Percentiles rank a stretch among this genome's conserved stretches.
Evolutionary conservation across 1,139 yeast genomes (phyloP).

Genomic region (Yamadazyma jaroonii): DNA sequence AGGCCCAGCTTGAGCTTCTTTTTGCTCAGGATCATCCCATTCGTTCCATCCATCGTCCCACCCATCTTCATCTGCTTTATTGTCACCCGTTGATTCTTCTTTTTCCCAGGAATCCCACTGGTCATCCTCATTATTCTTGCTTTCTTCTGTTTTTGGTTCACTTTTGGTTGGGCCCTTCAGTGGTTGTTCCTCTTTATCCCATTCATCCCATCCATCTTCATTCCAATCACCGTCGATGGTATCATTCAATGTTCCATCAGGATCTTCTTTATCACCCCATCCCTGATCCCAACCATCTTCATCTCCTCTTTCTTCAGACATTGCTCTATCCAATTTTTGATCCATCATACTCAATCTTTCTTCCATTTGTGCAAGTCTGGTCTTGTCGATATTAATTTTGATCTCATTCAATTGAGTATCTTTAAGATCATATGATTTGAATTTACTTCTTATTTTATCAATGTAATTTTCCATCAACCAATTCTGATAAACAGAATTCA

Average conservation of each 20-base stretch:
- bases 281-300: conserved; percentile 22
- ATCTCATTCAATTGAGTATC: conserved; percentile 10
- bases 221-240: conserved; percentile 1
- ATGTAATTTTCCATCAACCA: conserved; percentile 30
- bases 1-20: background rate
- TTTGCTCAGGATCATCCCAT: conserved; percentile 14
- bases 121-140: background rate
- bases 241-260: background rate
- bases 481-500: conserved; percentile 27
- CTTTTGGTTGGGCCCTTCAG: background rate
- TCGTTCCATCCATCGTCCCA: conserved; percentile 26
- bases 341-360: conserved; percentile 13
- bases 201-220: conserved; percentile 9
- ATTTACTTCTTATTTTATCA: conserved; percentile 20
- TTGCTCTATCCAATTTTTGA: conserved; percentile 13
- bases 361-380: conserved; percentile 11
- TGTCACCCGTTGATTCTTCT: background rate
- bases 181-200: conserved; percentile 7
- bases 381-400: conserved; percentile 13
- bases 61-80: conserved; percentile 13
- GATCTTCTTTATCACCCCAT: conserved; percentile 5
- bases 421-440: conserved; percentile 12
- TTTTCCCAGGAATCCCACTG: too few species aligned
- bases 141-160: too few species aligned
- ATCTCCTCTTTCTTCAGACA: conserved; percentile 11